A percentile compares a stretch with the other conserved stretches of the same genome.
phyloP scores from a whole-genome alignment of 352 stramenopile species.

The Phytophthora colocasiae region DNA sequence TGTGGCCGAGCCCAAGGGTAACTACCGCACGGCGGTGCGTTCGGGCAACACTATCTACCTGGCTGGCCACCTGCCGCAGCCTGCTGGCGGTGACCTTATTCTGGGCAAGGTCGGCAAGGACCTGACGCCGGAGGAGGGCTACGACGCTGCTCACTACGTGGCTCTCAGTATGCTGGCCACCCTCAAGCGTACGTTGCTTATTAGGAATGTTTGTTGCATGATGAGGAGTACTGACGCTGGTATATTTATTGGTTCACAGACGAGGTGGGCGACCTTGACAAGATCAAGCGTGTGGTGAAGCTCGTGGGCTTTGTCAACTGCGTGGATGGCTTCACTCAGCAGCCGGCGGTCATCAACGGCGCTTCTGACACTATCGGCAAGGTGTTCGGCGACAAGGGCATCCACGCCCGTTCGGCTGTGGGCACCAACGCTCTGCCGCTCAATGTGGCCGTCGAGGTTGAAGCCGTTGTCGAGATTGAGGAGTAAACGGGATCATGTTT shows the following conservation, averaged over 20 bases:
- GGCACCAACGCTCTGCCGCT: slow-evolving; percentile 97
- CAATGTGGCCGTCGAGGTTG: slow-evolving; percentile 97
- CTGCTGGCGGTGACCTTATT: slow-evolving; percentile 80
- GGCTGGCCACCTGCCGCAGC: slow-evolving; percentile 83
- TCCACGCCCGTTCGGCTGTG: slow-evolving; percentile 94
- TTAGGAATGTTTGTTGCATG: neutral
- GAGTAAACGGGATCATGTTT: slow-evolving; percentile 43
- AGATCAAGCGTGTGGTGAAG: slow-evolving; percentile 96
- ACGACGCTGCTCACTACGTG: slow-evolving; percentile 90
- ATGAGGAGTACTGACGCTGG: neutral
- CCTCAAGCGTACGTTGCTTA: slow-evolving; percentile 76
- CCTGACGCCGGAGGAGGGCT: slow-evolving; percentile 90
- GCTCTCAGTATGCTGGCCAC: slow-evolving; percentile 93
- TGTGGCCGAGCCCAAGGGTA: slow-evolving; percentile 89
- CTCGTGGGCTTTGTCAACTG: slow-evolving; percentile 97
- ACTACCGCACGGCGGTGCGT: slow-evolving; percentile 88
- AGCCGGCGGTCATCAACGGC: slow-evolving; percentile 96
- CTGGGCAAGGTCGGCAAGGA: slow-evolving; percentile 91
- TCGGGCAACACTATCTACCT: slow-evolving; percentile 88
- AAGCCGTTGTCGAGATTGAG: slow-evolving; percentile 96
- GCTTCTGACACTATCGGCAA: slow-evolving; percentile 94
- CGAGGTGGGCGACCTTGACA: slow-evolving; percentile 92
- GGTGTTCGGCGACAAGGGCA: slow-evolving; percentile 91
- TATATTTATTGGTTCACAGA: slow-evolving; percentile 38
- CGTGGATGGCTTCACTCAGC: slow-evolving; percentile 90